phyloP scores from a whole-genome alignment of 2,329 filamentous ascomycete species.

The Fusarium brachygibbosum region DNA sequence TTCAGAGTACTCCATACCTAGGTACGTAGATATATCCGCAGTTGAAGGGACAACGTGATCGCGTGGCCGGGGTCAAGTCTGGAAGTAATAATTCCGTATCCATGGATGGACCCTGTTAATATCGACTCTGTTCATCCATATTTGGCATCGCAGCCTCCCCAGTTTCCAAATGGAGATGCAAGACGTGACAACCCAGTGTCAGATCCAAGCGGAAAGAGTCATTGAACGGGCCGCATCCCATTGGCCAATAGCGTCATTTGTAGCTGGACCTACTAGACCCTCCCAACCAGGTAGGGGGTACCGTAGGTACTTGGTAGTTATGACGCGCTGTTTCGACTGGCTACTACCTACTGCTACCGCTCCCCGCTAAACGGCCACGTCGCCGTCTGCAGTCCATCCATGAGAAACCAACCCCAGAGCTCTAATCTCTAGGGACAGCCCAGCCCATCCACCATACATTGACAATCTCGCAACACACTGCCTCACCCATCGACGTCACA shows the following conservation, averaged over 20 bases:
- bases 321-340: conserved; percentile 29
- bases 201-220: conserved; percentile 35
- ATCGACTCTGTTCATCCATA: conserved; percentile 28
- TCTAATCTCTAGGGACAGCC: conserved; percentile 5
- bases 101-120: conserved; percentile 34
- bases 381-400: conserved; percentile 28
- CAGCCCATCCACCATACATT: conserved; percentile 26
- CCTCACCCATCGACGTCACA: conserved; percentile 46
- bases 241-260: conserved; percentile 35
- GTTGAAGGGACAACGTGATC: conserved; percentile 36
- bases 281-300: conserved; percentile 1
- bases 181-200: conserved; percentile 38
- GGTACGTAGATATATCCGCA: neutral
- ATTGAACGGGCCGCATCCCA: conserved; percentile 26
- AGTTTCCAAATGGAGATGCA: conserved; percentile 39
- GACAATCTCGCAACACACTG: conserved; percentile 42
- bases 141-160: conserved; percentile 29
- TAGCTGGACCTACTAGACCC: conserved; percentile 29
- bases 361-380: conserved; percentile 45
- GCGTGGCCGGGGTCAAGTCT: conserved; percentile 17
- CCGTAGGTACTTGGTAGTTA: too few relatives aligned
- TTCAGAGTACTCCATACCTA: neutral
- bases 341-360: conserved; percentile 2
- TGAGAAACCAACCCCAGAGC: conserved; percentile 15
- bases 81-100: conserved; percentile 10